Percentiles rank a stretch among this genome's conserved stretches.
These are phyloP conservation scores for Scutellaria minor DNA, from an alignment of 257 asterid genomes.

Conservation along the genomic window DNA sequence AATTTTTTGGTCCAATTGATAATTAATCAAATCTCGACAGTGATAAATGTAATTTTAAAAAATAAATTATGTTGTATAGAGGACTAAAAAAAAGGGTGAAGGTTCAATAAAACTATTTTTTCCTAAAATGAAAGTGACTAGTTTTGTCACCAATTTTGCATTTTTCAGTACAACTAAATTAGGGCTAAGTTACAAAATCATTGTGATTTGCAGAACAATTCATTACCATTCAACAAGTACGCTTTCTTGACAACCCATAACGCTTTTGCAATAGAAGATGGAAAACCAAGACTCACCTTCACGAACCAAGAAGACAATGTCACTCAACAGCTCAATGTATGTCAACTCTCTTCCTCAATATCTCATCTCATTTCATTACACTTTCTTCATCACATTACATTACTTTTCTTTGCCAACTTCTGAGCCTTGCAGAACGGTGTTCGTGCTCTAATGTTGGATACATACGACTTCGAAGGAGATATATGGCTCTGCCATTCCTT, in stretches of 20 bases:
- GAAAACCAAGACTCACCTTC: constrained; percentile 57
- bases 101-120: too few relatives aligned
- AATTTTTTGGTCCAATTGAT: too few relatives aligned
- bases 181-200: not conserved
- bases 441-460: constrained; percentile 88
- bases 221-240: constrained; percentile 82
- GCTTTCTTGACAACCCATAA: constrained; percentile 89
- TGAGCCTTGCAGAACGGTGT: constrained; percentile 65
- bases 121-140: too few relatives aligned
- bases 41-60: too few relatives aligned
- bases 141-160: too few relatives aligned
- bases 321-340: constrained; percentile 74
- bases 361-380: not conserved
- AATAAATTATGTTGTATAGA: too few relatives aligned
- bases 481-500: constrained; percentile 92
- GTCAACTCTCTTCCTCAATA: not conserved
- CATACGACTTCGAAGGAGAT: constrained; percentile 72
- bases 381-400: not conserved
- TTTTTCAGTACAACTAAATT: too few relatives aligned
- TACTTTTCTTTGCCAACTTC: not conserved
- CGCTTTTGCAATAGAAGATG: constrained; percentile 71
- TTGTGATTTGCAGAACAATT: constrained; percentile 57
- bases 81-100: too few relatives aligned
- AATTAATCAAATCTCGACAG: too few relatives aligned
- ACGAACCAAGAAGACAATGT: constrained; percentile 79